phyloP scores from a whole-genome alignment of 129 eudicot species.

The Solidago caesia region DNA sequence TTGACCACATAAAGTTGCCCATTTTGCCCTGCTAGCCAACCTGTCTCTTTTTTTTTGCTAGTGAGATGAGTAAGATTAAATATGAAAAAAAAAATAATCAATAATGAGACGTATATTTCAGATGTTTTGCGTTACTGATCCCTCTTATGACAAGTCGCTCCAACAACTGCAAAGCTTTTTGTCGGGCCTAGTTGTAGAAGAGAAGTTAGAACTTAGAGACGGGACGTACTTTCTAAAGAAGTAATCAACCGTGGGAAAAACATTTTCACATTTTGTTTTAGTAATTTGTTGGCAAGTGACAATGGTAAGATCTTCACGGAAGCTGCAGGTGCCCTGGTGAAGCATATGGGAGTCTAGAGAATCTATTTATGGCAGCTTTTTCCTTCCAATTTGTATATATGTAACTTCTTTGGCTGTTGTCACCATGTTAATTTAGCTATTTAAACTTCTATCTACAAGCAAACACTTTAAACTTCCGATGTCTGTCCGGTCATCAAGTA shows the following conservation, averaged over 20 bases:
- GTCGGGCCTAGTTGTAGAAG: conserved; percentile 81
- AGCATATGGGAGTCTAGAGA: not conserved
- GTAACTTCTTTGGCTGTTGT: not conserved
- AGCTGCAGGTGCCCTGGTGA: not conserved
- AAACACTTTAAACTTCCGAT: too few species aligned
- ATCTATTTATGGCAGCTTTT: not conserved
- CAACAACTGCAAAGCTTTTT: conserved; percentile 93
- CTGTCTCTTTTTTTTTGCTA: not conserved
- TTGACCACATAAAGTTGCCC: not conserved
- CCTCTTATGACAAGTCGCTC: conserved; percentile 86
- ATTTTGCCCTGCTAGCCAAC: too few species aligned
- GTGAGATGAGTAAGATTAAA: not conserved
- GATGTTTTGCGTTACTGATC: conserved; percentile 90
- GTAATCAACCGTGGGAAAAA: conserved; percentile 8
- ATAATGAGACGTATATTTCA: conserved; percentile 26
- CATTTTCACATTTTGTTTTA: not conserved
- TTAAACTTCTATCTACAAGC: too few species aligned
- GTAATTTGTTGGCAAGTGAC: not conserved
- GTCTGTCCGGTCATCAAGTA: too few species aligned
- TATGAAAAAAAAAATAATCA: not conserved
- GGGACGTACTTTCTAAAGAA: conserved; percentile 73
- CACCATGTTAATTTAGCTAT: too few species aligned
- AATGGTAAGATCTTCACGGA: not conserved
- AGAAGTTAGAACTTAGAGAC: conserved; percentile 84
- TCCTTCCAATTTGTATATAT: not conserved